Base-by-base conservation (phyloP, 495 filamentous ascomycete genomes). In the Neurospora sublineolata region DNA sequence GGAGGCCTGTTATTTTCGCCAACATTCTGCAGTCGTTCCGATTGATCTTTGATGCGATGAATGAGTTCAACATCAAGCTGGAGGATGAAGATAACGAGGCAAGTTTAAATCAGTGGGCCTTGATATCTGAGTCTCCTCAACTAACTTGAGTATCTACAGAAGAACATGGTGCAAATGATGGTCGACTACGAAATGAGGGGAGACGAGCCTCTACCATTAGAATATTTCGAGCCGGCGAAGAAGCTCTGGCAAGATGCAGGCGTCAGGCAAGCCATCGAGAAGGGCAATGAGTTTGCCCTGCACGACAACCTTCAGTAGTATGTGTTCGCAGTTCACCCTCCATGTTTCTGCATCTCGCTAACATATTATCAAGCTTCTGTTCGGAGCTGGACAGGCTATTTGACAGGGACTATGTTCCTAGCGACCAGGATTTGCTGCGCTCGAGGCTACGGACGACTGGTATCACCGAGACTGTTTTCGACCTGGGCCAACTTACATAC, bases 381-480 rank as follows among this genome's bases (percentile, higher is more conserved):
- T 83, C 90, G 67, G 93, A 93, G 68, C 87, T 97, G 69, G 94
- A 99, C 77, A 90, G 95, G 33, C 85, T 99, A 41, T 97, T 96
- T 83, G 84, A 88, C n/a, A 86, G 86, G 46, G 89, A 92, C 73
- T 99, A 95, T 82, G 85, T 97, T 67, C 95, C 95, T n/a, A 94
- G 91, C 76, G 94, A 99, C 77, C 95, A 99, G 82, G 95, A 99
- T 82, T 90, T 99, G 72, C 86, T 99, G 38, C 92, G 95, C 68
- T 96, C 95, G 37, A 89, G 95, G 76, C 83, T 98, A 79, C 88
- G 94, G 75, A 98, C 94, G 20, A 98, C 95, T 9, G 95, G 95
- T 76, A 99, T 99, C 73, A 99, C 94, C 42, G 95, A 99, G 81
- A 97, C 95, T 1, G 85, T 96, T 72, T 99, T 99, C 82, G 94